phyloP scores from a whole-genome alignment of 1,139 yeast species.

The Scheffersomyces parashehatae region DNA sequence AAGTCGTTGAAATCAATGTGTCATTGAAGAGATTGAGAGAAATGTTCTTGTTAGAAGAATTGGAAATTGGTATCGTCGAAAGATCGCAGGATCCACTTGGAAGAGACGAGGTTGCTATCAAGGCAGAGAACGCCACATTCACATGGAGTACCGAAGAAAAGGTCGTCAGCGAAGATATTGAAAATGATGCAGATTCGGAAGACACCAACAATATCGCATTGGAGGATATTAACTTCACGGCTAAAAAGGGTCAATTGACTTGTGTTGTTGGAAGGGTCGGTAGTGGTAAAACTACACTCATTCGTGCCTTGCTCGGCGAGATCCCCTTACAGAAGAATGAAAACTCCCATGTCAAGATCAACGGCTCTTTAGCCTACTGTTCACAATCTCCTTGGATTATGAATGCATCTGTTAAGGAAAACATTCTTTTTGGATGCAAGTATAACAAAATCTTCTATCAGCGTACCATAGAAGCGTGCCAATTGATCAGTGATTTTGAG shows the following conservation, averaged over 20 bases:
- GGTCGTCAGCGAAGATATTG: constrained; percentile 10
- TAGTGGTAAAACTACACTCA: constrained; percentile 28
- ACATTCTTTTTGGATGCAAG: constrained; percentile 23
- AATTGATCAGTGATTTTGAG: constrained; percentile 20
- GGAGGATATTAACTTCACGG: constrained; percentile 19
- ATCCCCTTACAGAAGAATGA: constrained; percentile 12
- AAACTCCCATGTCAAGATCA: constrained; percentile 10
- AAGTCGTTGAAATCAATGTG: constrained; percentile 32
- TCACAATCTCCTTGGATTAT: constrained; percentile 25
- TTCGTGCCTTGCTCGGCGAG: constrained; percentile 26
- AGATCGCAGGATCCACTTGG: constrained; percentile 13
- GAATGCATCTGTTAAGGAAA: constrained; percentile 22
- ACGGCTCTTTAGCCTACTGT: constrained; percentile 27
- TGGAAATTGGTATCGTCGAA: constrained; percentile 20
- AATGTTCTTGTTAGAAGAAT: constrained; percentile 35
- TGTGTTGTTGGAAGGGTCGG: constrained; percentile 33
- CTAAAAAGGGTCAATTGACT: constrained; percentile 25
- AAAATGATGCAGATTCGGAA: constrained; percentile 3
- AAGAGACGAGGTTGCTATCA: constrained; percentile 8
- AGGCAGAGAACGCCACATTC: constrained; percentile 13
- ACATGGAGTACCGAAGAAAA: constrained; percentile 11
- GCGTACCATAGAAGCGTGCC: constrained; percentile 21
- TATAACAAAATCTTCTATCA: constrained; percentile 19
- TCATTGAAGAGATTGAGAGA: constrained; percentile 34
- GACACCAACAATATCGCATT: constrained; percentile 16